A percentile compares a stretch with the other conserved stretches of the same genome.
Evolutionary conservation across 2,329 filamentous ascomycete genomes (phyloP).

Genomic region (Calonectria pseudoreteaudii): DNA sequence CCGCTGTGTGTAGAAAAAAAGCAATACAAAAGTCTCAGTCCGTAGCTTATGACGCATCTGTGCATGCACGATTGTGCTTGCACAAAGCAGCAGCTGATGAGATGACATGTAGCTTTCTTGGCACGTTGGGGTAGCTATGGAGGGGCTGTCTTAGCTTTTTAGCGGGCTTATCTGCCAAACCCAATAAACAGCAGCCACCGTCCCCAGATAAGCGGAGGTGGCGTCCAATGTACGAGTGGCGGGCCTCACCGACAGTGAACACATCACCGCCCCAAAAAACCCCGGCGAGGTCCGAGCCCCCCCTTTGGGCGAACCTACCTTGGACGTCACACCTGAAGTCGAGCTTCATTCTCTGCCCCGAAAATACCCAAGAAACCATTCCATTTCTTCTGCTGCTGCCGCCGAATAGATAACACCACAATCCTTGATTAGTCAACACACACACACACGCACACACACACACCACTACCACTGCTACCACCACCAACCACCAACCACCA

Average conservation of each 20-base stretch:
- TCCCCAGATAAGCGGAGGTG: slow-evolving; percentile 7
- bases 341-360: background rate
- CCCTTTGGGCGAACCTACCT: background rate
- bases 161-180: background rate
- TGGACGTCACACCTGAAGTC: background rate
- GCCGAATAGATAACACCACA: background rate
- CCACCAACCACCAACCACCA: background rate
- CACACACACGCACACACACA: too few relatives aligned
- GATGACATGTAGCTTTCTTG: background rate
- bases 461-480: too few relatives aligned
- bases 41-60: background rate
- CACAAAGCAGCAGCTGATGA: background rate
- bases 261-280: background rate
- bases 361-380: background rate
- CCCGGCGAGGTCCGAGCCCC: slow-evolving; percentile 6
- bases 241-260: slow-evolving; percentile 11
- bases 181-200: background rate
- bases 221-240: slow-evolving; percentile 1
- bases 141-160: background rate
- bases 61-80: background rate
- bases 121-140: background rate
- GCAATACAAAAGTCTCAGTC: background rate
- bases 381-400: background rate
- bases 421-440: background rate
- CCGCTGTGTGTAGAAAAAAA: background rate